These are phyloP conservation scores for Oenanthe sinensis DNA, from an alignment of 129 eudicot species.

Conservation along the genomic window DNA sequence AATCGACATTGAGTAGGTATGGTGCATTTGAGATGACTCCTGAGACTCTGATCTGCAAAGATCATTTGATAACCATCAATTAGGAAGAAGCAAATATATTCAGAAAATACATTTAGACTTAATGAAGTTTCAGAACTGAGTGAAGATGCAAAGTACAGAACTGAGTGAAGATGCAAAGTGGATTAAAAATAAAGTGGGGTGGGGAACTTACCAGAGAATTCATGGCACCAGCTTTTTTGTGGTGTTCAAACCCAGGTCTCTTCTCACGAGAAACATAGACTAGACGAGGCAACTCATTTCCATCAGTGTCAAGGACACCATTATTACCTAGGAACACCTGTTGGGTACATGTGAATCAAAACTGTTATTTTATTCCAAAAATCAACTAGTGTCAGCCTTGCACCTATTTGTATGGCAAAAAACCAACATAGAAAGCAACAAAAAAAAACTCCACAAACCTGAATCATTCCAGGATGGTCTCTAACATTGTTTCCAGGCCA, in stretches of 20 bases:
- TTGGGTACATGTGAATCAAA: not conserved
- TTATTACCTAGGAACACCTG: slow-evolving; percentile 30
- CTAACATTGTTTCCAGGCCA: slow-evolving; percentile 38
- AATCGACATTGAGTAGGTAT: slow-evolving; percentile 41
- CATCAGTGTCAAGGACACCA: slow-evolving; percentile 30
- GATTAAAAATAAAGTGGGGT: not conserved
- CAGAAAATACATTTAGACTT: not conserved
- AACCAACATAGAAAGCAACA: not conserved
- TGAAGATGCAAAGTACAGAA: not conserved
- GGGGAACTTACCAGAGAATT: slow-evolving; percentile 20
- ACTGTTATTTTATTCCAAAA: not conserved
- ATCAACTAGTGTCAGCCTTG: not conserved
- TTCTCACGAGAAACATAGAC: slow-evolving; percentile 37
- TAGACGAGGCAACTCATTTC: slow-evolving; percentile 32
- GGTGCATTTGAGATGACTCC: slow-evolving; percentile 42
- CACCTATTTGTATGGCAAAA: not conserved
- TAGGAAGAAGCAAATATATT: not conserved
- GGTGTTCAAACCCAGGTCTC: slow-evolving; percentile 38
- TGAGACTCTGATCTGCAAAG: slow-evolving; percentile 29
- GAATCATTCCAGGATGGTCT: slow-evolving; percentile 43
- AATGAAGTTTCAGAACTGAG: not conserved
- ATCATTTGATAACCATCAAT: not conserved
- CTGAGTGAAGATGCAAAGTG: not conserved
- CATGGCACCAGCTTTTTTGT: slow-evolving; percentile 38
- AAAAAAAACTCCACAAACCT: slow-evolving; percentile 20